A percentile compares a stretch with the other conserved stretches of the same genome.
phyloP scores from a whole-genome alignment of 495 filamentous ascomycete species.

The Xylaria scruposa region DNA sequence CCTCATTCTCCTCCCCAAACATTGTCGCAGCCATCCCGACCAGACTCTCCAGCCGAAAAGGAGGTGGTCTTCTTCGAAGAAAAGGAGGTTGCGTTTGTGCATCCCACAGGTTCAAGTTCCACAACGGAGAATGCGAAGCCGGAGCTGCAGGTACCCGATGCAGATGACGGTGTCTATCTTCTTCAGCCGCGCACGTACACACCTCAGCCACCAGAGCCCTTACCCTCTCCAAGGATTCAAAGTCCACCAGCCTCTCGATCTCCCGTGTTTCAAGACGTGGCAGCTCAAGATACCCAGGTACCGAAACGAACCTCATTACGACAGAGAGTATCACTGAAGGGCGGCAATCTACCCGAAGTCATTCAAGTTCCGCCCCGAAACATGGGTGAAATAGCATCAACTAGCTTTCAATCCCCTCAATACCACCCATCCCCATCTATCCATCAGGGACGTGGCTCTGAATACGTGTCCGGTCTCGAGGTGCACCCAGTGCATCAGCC shows the following conservation, averaged over 20 bases:
- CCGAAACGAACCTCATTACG: constrained; percentile 53
- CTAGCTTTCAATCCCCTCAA: constrained; percentile 31
- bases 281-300: constrained; percentile 35
- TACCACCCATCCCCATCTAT: constrained; percentile 35
- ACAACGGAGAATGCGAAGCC: constrained; percentile 30
- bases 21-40: background rate
- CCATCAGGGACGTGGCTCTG: constrained; percentile 54
- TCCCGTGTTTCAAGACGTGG: constrained; percentile 14
- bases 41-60: constrained; percentile 29
- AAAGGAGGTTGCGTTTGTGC: constrained; percentile 29
- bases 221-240: constrained; percentile 51
- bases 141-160: constrained; percentile 30
- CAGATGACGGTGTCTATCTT: constrained; percentile 50
- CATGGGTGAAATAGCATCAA: constrained; percentile 39
- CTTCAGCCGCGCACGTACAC: constrained; percentile 62
- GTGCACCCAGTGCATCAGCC: constrained; percentile 33
- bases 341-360: constrained; percentile 48
- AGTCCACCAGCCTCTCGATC: constrained; percentile 29
- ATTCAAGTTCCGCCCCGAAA: constrained; percentile 53
- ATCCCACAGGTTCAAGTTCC: constrained; percentile 10
- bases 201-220: constrained; percentile 54
- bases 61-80: constrained; percentile 31
- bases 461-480: constrained; percentile 60
- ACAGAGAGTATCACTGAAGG: constrained; percentile 56
- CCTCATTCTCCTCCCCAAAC: constrained; percentile 15